A percentile compares a stretch with the other conserved stretches of the same genome.
Evolutionary conservation across 1,284 basidiomycete species (phyloP).

Genomic region (Cryptococcus sp.): DNA sequence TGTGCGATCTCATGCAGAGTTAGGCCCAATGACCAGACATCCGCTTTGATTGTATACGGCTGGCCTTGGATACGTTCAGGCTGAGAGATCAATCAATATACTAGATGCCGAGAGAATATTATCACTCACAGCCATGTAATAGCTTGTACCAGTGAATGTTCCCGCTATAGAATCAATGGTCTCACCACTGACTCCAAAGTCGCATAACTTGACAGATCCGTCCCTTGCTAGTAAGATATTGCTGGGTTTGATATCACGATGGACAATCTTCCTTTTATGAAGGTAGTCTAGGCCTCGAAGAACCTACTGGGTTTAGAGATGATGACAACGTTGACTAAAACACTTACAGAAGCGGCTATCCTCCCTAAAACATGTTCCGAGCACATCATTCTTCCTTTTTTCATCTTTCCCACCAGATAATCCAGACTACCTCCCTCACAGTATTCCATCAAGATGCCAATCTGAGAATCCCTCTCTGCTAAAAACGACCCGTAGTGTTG

Average conservation of each 20-base stretch:
- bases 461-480: conserved; percentile 82
- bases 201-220: conserved; percentile 85
- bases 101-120: conserved; percentile 3
- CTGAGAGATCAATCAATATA: conserved; percentile 48
- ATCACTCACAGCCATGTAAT: conserved; percentile 88
- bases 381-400: conserved; percentile 70
- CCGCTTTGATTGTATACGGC: conserved; percentile 86
- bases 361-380: conserved; percentile 89
- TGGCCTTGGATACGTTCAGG: conserved; percentile 89
- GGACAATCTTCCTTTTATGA: conserved; percentile 85
- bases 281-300: conserved; percentile 88
- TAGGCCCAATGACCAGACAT: conserved; percentile 97
- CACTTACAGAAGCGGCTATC: conserved; percentile 77
- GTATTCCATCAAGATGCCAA: conserved; percentile 95
- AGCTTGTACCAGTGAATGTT: conserved; percentile 94
- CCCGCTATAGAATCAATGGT: conserved; percentile 84
- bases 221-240: conserved; percentile 84
- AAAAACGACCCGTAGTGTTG: conserved; percentile 93
- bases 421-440: conserved; percentile 82
- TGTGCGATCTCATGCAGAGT: conserved; percentile 89
- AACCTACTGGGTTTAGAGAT: conserved; percentile 50
- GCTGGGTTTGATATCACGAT: conserved; percentile 96
- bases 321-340: background rate
- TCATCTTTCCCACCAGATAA: conserved; percentile 77
- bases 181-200: conserved; percentile 96